Percentiles rank a stretch among this genome's conserved stretches.
Evolutionary conservation across 2,329 filamentous ascomycete genomes (phyloP).

Genomic region (Cladosporium oxysporum): DNA sequence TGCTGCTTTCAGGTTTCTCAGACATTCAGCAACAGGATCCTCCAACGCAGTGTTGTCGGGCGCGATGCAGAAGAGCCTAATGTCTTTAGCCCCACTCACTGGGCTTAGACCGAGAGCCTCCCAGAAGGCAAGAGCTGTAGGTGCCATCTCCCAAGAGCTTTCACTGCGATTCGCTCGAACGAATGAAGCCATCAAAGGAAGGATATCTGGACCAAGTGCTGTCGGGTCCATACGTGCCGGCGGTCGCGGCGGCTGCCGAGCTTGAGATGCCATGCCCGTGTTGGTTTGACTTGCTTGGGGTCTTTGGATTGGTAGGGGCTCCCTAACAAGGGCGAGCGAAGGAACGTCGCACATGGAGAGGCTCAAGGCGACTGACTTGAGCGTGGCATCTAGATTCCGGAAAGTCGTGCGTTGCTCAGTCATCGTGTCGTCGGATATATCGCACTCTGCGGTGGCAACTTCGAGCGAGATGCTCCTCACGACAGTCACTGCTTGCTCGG

Average conservation of each 20-base stretch:
- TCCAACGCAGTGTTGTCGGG: slow-evolving; percentile 65
- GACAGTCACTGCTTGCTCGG: slow-evolving; percentile 32
- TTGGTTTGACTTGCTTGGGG: slow-evolving; percentile 24
- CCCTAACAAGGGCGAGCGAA: slow-evolving; percentile 32
- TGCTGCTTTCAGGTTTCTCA: slow-evolving; percentile 66
- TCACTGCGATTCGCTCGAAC: slow-evolving; percentile 72
- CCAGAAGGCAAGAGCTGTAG: slow-evolving; percentile 77
- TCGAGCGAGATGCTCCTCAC: background rate
- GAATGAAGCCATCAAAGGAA: slow-evolving; percentile 65
- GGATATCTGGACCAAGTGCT: slow-evolving; percentile 40
- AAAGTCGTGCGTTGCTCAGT: background rate
- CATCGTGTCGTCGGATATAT: background rate
- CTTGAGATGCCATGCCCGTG: slow-evolving; percentile 4
- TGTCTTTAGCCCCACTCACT: slow-evolving; percentile 68
- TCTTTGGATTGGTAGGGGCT: slow-evolving; percentile 23
- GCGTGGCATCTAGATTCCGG: background rate
- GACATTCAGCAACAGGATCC: slow-evolving; percentile 63
- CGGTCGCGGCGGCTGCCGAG: slow-evolving; percentile 35
- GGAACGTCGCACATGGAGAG: slow-evolving; percentile 29
- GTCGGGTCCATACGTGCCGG: slow-evolving; percentile 32
- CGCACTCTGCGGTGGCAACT: background rate
- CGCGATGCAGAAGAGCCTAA: slow-evolving; percentile 70
- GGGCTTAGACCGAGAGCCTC: slow-evolving; percentile 76
- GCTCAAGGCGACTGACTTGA: slow-evolving; percentile 23
- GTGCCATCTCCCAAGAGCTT: slow-evolving; percentile 69